Evolutionary conservation across 2,329 filamentous ascomycete species (phyloP).

Genomic region (Akanthomyces dipterigenus): DNA sequence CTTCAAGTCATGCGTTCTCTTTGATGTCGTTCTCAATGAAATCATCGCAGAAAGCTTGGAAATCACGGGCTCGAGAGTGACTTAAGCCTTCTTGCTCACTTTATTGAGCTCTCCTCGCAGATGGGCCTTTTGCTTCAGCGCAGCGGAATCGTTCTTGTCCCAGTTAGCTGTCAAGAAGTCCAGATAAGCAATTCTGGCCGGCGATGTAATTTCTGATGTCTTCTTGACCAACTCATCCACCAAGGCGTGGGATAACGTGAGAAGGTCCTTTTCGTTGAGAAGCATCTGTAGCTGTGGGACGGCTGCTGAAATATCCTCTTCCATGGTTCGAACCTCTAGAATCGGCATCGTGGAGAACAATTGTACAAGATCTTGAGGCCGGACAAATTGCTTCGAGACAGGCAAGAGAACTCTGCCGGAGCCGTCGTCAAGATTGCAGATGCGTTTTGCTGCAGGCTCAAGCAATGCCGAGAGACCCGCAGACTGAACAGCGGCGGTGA

Average conservation of each 20-base stretch:
- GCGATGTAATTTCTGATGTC: background rate
- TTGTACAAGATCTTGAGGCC: background rate
- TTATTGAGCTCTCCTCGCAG: conserved; percentile 14
- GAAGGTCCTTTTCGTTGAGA: conserved; percentile 12
- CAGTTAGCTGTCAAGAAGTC: conserved; percentile 6
- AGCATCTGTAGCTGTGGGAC: conserved; percentile 14
- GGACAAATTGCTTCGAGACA: background rate
- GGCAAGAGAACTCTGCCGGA: conserved; percentile 11
- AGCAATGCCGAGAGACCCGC: conserved; percentile 8
- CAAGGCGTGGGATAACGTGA: conserved; percentile 9
- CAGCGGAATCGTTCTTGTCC: background rate
- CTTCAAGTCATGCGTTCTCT: conserved; percentile 17
- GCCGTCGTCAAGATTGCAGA: conserved; percentile 9
- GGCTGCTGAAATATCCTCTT: conserved; percentile 14
- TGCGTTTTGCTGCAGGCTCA: conserved; percentile 5
- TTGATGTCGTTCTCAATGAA: conserved; percentile 15
- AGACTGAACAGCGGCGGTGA: conserved; percentile 10
- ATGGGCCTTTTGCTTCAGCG: conserved; percentile 5
- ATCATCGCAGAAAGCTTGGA: conserved; percentile 14
- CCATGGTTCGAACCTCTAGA: conserved; percentile 7
- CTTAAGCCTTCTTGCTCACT: conserved; percentile 7
- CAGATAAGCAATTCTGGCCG: background rate
- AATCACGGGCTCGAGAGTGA: conserved; percentile 12
- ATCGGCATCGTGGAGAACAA: conserved; percentile 7
- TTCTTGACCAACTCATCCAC: conserved; percentile 8